Base-by-base conservation (phyloP, 2,329 filamentous ascomycete species). In the Colletotrichum sp. region DNA sequence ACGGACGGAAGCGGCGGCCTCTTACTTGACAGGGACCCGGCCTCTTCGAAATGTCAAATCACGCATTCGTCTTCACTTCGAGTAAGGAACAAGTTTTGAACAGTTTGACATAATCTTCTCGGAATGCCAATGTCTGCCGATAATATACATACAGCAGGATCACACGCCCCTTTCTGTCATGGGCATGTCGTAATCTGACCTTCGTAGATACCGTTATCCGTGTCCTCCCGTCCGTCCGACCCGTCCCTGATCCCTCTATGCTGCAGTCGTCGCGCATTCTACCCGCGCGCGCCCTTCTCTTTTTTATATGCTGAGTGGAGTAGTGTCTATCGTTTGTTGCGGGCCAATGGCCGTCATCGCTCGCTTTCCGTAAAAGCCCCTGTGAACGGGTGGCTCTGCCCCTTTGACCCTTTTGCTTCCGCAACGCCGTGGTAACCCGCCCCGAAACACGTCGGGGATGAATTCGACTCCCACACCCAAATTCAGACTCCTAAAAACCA, bases 91-190 rank as follows among this genome's bases (percentile, higher is more conserved):
- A 48, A 52, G n/a, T n/a, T 44, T 34, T 59, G 63, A 68, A 75
- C 63, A 59, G 44, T 65, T 72, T 26, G 39, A 52, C 68, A 75
- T 32, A 28, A 26, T 48, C 52, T 59, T 68, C 59, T 72, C 34
- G 36, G 55, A 26, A 65, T 75, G 62, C 63, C 44, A 52, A 52
- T 52, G 44, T 52, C 44, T 78, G 77, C 59, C 75, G 69, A 59
- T 78, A 77, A 68, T 71, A 72, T 78, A 78, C 75, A 78, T 68
- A 71, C 75, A 78, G 75, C 75, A 66, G 72, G 72, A 78, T 75
- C 77, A 59, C 52, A 70, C 65, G 73, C 63, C 74, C 66, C 65
- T 22, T 22, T 72, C 69, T 39, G 44, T 13, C 44, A 52, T 52
- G 73, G 73, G 55, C 72, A 76, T 68, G 52, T 68, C 71, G 52